Evolutionary conservation across 257 asterid species (phyloP), one percentile per base, ranked within the genome.

Genomic region (Nicotiana knightiana): DNA sequence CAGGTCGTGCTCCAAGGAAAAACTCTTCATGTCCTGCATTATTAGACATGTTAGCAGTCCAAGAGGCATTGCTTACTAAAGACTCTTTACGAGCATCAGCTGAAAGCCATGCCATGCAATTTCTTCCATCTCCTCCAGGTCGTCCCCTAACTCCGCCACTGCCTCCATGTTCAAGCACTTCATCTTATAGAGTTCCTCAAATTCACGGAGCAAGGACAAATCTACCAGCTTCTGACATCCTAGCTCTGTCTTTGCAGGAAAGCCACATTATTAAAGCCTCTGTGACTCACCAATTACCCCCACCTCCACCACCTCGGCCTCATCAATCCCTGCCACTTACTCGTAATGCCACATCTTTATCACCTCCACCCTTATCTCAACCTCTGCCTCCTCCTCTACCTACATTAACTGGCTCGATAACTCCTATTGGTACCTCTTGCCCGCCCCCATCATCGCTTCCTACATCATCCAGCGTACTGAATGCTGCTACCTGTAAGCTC

Each of bases 11-110:
- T 53, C 80, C 84, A 12, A 81, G 73, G 76, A 92, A 90, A 87
- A 85, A 82, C 63, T 83, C 81, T 71, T 88, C 94, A 85, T 84
- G 85, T 83, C 90, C 91, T 58, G 85, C 97, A 54, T 82, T 89
- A 64, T 81, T 86, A 67, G 92, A 89, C 76, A 80, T 81, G 58
- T 86, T 91, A 83, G 86, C 84, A 17, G 86, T 84, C 79, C 83
- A 77, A 79, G 85, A 80, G 82, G 84, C 80, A 51, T 81, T 30
- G 75, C 86, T 43, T 43, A 43, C 48, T 7, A 83, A 78, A 87
- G 11, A 76, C 86, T 83, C 76, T 46, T 76, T 83, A 67, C 80
- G 91, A 80, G 77, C 62, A 48, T 73, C 79, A 48, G 61, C 26
- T 73, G 79, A 73, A 53, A 73, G 79, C 35, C 79, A 15, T 13